Evolutionary conservation across 169 alveolate genomes (phyloP).

Genomic region (Plasmodium billcollinsi): DNA sequence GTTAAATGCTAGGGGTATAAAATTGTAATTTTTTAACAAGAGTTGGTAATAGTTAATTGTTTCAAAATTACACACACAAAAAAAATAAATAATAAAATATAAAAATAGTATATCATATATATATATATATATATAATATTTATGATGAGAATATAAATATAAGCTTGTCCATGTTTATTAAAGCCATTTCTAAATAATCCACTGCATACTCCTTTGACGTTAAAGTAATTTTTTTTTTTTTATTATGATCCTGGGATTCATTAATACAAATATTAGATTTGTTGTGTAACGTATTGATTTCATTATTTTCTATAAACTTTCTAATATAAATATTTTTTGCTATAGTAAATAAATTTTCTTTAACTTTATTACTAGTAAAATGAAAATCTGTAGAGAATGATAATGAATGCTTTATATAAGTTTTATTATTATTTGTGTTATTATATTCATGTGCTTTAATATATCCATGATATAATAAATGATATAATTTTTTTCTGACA

Average conservation of each 20-base stretch:
- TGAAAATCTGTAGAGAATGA: conserved; percentile 35
- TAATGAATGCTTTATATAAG: conserved; percentile 54
- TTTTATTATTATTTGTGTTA: conserved; percentile 30
- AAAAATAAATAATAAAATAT: no score
- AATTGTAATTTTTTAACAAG: no score
- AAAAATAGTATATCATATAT: no score
- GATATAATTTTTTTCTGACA: conserved; percentile 71
- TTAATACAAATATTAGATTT: conserved; percentile 41
- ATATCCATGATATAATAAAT: conserved; percentile 51
- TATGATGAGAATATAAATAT: conserved; percentile 32
- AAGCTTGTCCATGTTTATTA: conserved; percentile 57
- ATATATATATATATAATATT: no score
- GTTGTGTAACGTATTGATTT: conserved; percentile 51
- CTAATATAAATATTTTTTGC: conserved; percentile 69
- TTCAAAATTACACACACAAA: no score
- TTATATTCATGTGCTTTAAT: conserved; percentile 71
- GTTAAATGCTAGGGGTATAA: no score
- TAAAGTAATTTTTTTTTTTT: conserved; percentile 37
- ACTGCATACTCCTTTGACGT: conserved; percentile 62
- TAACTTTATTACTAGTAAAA: conserved; percentile 40
- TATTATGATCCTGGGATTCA: conserved; percentile 12
- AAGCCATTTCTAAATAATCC: conserved; percentile 54
- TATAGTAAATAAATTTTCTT: conserved; percentile 36
- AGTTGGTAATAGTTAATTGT: no score
- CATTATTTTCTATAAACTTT: conserved; percentile 45